A percentile compares a stretch with the other conserved stretches of the same genome.
These are phyloP conservation scores for Exophiala aquamarina DNA, from an alignment of 2,329 filamentous ascomycete species.

Conservation along the genomic window DNA sequence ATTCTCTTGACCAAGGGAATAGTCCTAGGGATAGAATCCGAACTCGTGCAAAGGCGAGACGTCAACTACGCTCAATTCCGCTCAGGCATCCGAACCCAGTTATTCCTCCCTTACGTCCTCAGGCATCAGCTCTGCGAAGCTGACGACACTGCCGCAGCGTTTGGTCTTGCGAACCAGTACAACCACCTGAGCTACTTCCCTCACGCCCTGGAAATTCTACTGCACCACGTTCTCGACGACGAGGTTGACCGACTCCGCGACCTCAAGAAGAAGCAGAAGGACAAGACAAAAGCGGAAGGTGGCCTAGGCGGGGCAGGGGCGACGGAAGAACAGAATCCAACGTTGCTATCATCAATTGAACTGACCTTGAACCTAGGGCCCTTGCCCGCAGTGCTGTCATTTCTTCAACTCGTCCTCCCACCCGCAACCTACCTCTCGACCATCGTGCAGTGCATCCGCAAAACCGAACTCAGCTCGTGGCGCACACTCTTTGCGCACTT, in stretches of 20 bases:
- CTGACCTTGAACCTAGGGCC: conserved; percentile 30
- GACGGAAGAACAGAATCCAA: background rate
- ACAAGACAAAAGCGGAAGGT: too few relatives aligned
- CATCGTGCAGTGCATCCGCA: conserved; percentile 92
- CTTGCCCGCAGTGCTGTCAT: conserved; percentile 58
- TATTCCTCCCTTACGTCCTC: conserved; percentile 87
- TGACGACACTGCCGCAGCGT: conserved; percentile 75
- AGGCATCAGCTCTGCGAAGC: conserved; percentile 70
- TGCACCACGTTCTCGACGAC: conserved; percentile 91
- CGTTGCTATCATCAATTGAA: background rate
- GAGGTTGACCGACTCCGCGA: conserved; percentile 67
- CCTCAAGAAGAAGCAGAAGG: conserved; percentile 30
- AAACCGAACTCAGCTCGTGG: conserved; percentile 95
- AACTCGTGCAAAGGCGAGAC: conserved; percentile 89
- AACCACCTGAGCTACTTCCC: conserved; percentile 86
- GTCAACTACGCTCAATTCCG: conserved; percentile 87
- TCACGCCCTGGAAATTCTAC: conserved; percentile 85
- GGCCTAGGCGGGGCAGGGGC: too few relatives aligned
- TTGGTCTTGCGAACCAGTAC: conserved; percentile 81
- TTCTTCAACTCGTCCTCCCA: conserved; percentile 69
- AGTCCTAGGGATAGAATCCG: conserved; percentile 84
- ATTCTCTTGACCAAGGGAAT: conserved; percentile 86
- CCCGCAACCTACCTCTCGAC: conserved; percentile 79
- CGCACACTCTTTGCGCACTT: conserved; percentile 88
- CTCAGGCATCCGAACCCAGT: conserved; percentile 83